Base-by-base conservation (phyloP, 2,329 filamentous ascomycete species). In the Fusarium sp. region DNA sequence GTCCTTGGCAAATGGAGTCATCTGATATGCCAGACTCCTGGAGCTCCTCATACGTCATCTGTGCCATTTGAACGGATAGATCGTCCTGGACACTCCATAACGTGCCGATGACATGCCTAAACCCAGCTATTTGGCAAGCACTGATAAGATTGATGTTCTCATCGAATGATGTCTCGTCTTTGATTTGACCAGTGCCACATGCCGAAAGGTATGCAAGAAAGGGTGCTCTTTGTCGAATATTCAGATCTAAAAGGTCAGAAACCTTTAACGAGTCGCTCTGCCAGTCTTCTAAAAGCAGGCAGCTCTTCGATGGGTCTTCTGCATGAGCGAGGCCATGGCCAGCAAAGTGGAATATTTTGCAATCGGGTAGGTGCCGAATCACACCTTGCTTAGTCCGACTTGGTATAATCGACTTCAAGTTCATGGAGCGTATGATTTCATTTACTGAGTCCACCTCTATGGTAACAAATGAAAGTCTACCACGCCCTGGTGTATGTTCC, bases 191-290 rank as follows among this genome's bases (percentile, higher is more conserved):
- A 0, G 59, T 66, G 2, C 45, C 40, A 10, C 59, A 64, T 3
- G 59, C 63, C 0, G 63, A 64, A 2, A 66, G 50, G 9, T 66
- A 66, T 5, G 50, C 59, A 13, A 66, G 50, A 1, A 66, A 57
- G 1, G 59, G 63, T 1, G 26, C 3, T 0, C 4, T 27, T 11
- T 42, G 27, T 11, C 33, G 12, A 6, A 63, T 5, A 9, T 66
- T 57, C 12, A 52, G 26, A 14, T 63, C 38, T 0, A 66, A 9
- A 4, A 63, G 44, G 17, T 50, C 37, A 4, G 41, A 49, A 3
- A 66, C 63, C n/a, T 49, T n/a, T 0, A 66, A 33, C 1, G 59
- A 33, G 14, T 63, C 38, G 3, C 6, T 7, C 5, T 53, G 11
- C 23, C 38, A 49, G 26, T 62, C 26, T 27, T 64, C 49, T 0